Percentiles rank a stretch among this genome's conserved stretches.
Evolutionary conservation across 225 moss, liverwort and hornwort genomes (phyloP).

Genomic region (Polytrichum formosum): DNA sequence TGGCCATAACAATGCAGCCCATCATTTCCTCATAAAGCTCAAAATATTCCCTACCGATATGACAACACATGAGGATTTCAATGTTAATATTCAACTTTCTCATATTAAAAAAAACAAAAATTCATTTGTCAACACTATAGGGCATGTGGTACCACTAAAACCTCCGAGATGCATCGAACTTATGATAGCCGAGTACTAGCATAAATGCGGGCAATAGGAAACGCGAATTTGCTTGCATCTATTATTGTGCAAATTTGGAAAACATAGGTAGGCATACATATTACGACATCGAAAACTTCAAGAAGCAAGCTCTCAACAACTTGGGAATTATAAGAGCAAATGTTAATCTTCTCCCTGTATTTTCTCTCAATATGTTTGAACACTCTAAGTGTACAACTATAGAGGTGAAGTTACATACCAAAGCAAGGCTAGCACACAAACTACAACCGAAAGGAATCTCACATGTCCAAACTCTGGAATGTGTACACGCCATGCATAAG

Average conservation of each 20-base stretch:
- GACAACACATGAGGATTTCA: too few relatives aligned
- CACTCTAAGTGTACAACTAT: neutral
- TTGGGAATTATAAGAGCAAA: neutral
- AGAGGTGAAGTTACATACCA: neutral
- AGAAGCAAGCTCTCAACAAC: neutral
- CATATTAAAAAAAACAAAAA: too few relatives aligned
- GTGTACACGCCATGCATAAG: too few relatives aligned
- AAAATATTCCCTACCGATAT: too few relatives aligned
- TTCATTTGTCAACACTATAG: too few relatives aligned
- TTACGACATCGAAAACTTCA: neutral
- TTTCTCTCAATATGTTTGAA: neutral
- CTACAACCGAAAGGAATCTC: neutral
- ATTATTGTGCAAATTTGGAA: neutral
- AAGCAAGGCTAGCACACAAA: neutral
- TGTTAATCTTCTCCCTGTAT: neutral
- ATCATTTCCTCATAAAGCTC: too few relatives aligned
- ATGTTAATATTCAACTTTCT: too few relatives aligned
- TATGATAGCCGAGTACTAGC: too few relatives aligned
- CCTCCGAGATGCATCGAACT: too few relatives aligned
- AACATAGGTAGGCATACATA: neutral
- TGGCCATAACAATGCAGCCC: fast-evolving
- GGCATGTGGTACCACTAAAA: too few relatives aligned
- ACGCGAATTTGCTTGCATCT: neutral
- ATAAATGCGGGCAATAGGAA: neutral
- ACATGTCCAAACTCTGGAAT: neutral